Base-by-base conservation (phyloP, 2,329 filamentous ascomycete species). In the Sporothrix pseudoabietina region DNA sequence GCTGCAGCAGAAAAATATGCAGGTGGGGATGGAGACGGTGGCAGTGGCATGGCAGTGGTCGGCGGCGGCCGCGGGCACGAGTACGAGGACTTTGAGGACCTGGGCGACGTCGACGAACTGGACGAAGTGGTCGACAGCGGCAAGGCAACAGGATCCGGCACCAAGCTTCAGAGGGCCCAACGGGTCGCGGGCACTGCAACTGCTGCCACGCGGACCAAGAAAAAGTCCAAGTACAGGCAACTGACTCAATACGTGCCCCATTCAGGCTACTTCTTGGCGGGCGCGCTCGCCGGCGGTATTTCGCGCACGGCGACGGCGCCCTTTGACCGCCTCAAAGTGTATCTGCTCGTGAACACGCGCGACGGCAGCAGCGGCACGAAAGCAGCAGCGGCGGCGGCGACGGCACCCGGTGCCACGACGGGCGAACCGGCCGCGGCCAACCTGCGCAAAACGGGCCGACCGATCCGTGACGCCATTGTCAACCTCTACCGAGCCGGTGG, bases 241-340 rank as follows among this genome's bases (percentile, higher is more conserved):
- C 88, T 91, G 85, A 90, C 88, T 82, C 85, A 86, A 81, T 87
- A 91, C 86, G 86, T 94, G 82, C 93, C 92, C 82, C 89, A 94
- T 89, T 87, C 92, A 97, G 96, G 96, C 88, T 99, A 98, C 85
- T 99, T 98, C 83, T 84, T 97, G 84, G 96, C 96, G 82, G 96
- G 96, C 86, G 96, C 94, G 82, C 87, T 97, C 81, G 94, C 95
- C 81, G 96, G 96, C 81, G 95, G 94, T 81, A 91, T 98, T 79
- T 98, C 95, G 80, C 91, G 96, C 80, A 98, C 96, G 80, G 92
- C 93, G 76, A 99, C 96, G 77, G 96, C 96, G 75, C 96, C 96
- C 74, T 90, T 99, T 82, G 96, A 99, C 84, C 94, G 96, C 78
- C 86, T 99, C 74, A 98, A 98, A 84, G 96, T 99, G 77, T 98